A percentile compares a stretch with the other conserved stretches of the same genome.
Conservation (phyloP, 1,139 yeast genomes). For the Torulaspora pretoriensis region DNA sequence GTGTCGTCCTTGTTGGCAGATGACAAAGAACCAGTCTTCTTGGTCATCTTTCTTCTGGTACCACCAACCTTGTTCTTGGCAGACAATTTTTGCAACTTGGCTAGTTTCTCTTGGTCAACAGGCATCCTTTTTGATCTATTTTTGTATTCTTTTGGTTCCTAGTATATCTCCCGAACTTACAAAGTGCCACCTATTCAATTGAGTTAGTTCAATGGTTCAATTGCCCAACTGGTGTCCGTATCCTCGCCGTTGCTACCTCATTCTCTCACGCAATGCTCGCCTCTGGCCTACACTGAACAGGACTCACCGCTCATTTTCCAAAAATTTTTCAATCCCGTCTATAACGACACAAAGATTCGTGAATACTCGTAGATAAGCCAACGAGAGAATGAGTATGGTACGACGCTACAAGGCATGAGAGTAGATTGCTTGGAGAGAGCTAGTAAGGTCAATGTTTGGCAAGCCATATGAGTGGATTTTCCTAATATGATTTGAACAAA, state of each 20-base stretch:
- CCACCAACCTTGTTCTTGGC: conserved; percentile 81
- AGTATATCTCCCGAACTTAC: neutral
- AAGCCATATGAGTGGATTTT: too few relatives aligned
- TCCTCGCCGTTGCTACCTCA: conserved; percentile 2
- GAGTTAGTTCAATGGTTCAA: neutral
- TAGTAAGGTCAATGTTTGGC: too few relatives aligned
- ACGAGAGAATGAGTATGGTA: too few relatives aligned
- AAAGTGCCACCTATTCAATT: neutral
- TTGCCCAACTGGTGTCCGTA: conserved; percentile 1
- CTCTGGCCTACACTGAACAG: neutral
- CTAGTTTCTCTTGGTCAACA: conserved; percentile 83
- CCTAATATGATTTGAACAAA: too few relatives aligned
- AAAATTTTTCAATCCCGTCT: conserved; percentile 13
- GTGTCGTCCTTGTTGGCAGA: conserved; percentile 66
- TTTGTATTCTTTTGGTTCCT: neutral
- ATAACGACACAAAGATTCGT: too few relatives aligned
- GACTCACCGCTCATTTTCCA: conserved; percentile 3
- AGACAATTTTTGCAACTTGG: conserved; percentile 71
- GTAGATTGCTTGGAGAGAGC: too few relatives aligned
- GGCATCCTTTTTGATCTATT: conserved; percentile 47
- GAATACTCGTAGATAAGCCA: too few relatives aligned
- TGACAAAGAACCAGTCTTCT: conserved; percentile 42
- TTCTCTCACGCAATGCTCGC: conserved; percentile 1
- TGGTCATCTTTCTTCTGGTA: conserved; percentile 75
- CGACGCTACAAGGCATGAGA: too few relatives aligned